Base-by-base conservation (phyloP, 495 filamentous ascomycete genomes). In the Neurospora terricola region DNA sequence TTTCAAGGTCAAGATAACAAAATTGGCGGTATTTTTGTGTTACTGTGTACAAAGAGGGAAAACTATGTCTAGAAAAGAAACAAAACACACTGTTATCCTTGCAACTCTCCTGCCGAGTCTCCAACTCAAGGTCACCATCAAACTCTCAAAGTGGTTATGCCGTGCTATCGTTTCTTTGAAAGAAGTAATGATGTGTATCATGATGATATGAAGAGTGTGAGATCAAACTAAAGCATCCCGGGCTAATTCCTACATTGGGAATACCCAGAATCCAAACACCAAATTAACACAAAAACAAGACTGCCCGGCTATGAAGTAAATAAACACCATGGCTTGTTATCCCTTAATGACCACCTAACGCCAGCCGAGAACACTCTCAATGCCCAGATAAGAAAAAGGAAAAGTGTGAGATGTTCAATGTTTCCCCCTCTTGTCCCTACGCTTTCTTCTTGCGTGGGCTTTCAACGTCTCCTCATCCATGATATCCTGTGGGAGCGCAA, bases 401-500 rank as follows among this genome's bases (percentile, higher is more conserved):
- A 27, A 39, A n/a, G 36, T 36, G 43, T 62, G 45, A 14, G 2
- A 40, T 72, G 14, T 18, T 76, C 72, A 82, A 75, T 76, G 73
- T 75, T 75, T 78, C 39, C 76, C 76, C 79, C 77, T 23, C 62
- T 68, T 73, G 30, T 80, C 77, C 38, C 81, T 79, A 70, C 85
- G 80, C 78, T 88, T 86, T 78, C 88, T 88, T 73, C 93, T 83
- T 66, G 88, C 92, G 72, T 87, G 89, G 10, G 88, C 85, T 73
- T 87, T 85, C 71, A 96, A 84, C 2, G 86, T 87, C 8, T 95
- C 92, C 38, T 86, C 82, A 9, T 92, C 91, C 21, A 91, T 76
- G 70, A 90, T 90, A 38, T 92, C 91, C 8, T 84, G 81, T 0
- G 96, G 93, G 70, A 97, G 83, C 69, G 87, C 83, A 77, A 98